Percentiles rank a stretch among this genome's conserved stretches.
These are phyloP conservation scores for Colletotrichum lindemuthianum DNA, from an alignment of 2,329 filamentous ascomycete species.

Conservation along the genomic window DNA sequence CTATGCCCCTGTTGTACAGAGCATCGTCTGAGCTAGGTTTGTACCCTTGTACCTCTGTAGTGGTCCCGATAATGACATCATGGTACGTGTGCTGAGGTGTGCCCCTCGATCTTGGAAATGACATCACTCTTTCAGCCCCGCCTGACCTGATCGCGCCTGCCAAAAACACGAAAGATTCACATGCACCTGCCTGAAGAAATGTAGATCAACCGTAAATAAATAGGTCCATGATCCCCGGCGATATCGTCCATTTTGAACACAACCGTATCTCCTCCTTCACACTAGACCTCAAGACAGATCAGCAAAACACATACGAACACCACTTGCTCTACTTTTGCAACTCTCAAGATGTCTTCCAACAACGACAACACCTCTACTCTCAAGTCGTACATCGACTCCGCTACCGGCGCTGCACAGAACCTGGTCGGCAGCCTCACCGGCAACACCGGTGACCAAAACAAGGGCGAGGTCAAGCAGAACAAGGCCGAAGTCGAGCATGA, in stretches of 20 bases:
- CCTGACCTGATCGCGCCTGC: slow-evolving; percentile 21
- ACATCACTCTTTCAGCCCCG: slow-evolving; percentile 29
- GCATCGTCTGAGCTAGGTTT: too few relatives aligned
- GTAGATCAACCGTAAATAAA: slow-evolving; percentile 20
- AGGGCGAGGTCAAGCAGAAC: slow-evolving; percentile 73
- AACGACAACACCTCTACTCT: slow-evolving; percentile 72
- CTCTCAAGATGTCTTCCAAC: slow-evolving; percentile 35
- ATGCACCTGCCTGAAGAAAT: slow-evolving; percentile 18
- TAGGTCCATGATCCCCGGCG: slow-evolving; percentile 8
- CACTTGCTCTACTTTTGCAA: not conserved
- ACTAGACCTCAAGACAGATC: not conserved
- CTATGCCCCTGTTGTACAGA: too few relatives aligned
- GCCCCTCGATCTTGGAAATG: slow-evolving; percentile 30
- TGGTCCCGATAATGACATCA: slow-evolving; percentile 31
- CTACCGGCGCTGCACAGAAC: slow-evolving; percentile 77
- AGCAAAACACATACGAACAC: not conserved
- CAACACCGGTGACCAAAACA: slow-evolving; percentile 71
- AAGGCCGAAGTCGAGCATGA: slow-evolving; percentile 75
- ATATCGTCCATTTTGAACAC: accelerated
- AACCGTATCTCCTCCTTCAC: slow-evolving; percentile 1
- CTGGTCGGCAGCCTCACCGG: slow-evolving; percentile 79
- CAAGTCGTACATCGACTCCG: slow-evolving; percentile 79
- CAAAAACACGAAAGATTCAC: slow-evolving; percentile 28
- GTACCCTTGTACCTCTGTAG: too few relatives aligned
- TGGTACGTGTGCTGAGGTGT: slow-evolving; percentile 7